Percentiles rank a stretch among this genome's conserved stretches.
Evolutionary conservation across 176 grass and related monocot genomes (phyloP).

Genomic region (Hyparrhenia diplandra): DNA sequence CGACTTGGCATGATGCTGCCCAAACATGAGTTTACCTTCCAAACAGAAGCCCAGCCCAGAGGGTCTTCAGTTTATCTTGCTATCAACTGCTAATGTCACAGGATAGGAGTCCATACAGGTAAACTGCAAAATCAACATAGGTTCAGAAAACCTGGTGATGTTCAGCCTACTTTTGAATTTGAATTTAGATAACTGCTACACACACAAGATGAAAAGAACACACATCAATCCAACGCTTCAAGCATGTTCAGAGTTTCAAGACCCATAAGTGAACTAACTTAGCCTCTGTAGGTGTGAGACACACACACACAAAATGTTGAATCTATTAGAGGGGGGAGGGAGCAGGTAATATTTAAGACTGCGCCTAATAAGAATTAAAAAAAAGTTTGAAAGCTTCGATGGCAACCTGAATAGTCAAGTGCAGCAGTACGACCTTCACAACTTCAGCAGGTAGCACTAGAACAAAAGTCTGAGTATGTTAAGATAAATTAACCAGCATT

Average conservation of each 20-base stretch:
- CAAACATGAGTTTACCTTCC: background rate
- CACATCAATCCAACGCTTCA: background rate
- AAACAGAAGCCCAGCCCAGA: too few species aligned
- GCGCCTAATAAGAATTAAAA: background rate
- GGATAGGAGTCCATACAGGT: background rate
- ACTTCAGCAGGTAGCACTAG: background rate
- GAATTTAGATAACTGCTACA: background rate
- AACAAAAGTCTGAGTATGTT: background rate
- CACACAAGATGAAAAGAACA: background rate
- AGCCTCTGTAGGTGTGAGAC: background rate
- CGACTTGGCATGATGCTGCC: background rate
- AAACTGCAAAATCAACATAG: background rate
- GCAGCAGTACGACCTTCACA: background rate
- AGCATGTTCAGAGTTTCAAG: background rate
- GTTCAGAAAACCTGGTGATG: background rate
- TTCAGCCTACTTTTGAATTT: background rate
- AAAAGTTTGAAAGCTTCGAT: background rate
- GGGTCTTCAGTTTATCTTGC: too few species aligned
- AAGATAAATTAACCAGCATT: background rate
- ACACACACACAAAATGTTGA: background rate
- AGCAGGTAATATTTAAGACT: background rate
- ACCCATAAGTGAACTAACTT: background rate
- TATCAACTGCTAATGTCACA: background rate
- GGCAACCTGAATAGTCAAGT: background rate
- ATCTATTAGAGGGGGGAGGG: too few species aligned